Evolutionary conservation across 495 filamentous ascomycete species (phyloP), one percentile per base, ranked within the genome.

Genomic region (Aspergillus sclerotioniger): DNA sequence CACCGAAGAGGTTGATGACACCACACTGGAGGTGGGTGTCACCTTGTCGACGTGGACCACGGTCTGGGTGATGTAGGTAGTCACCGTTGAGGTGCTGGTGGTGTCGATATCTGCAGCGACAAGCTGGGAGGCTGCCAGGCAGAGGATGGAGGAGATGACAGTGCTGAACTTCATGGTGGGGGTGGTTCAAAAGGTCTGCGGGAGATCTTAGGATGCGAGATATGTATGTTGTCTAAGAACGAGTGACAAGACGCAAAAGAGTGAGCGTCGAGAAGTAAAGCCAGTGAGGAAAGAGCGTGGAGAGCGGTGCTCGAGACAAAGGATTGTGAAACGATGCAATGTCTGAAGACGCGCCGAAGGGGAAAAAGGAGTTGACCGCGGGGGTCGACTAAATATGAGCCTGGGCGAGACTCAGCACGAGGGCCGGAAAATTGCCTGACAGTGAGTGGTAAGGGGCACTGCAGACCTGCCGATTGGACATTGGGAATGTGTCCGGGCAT

Each of bases 101-200:
- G 60, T 66, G 3, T 57, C 53, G 17, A 57, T 58, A 20, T 63
- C 66, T 44, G 66, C 67, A 32, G 59, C 64, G 46, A 66, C 67
- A 28, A 71, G 46, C 51, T 66, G 68, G 58, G 70, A 59, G 28
- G 64, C 70, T 8, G 64, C 70, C 54, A 77, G 51, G 65, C 68
- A 75, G 67, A 75, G 64, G 51, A 72, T 48, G 50, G 72, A 71
- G 15, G 70, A 69, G 53, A 67, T 28, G 33, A 77, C 60, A 35
- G 72, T 50, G 58, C 53, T 61, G 54, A 75, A 53, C 64, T 75
- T 73, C 74, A 77, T 77, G 50, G 45, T 74, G 60, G 20, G 16
- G 33, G 49, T 54, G 35, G 15, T 28, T 21, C 43, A n/a, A 33
- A 32, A 31, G 10, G 8, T 15, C 13, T 16, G 45, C 21, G 35